These are phyloP conservation scores for Tetrahymena elliotti DNA, from an alignment of 73 alveolate species.

Conservation along the genomic window DNA sequence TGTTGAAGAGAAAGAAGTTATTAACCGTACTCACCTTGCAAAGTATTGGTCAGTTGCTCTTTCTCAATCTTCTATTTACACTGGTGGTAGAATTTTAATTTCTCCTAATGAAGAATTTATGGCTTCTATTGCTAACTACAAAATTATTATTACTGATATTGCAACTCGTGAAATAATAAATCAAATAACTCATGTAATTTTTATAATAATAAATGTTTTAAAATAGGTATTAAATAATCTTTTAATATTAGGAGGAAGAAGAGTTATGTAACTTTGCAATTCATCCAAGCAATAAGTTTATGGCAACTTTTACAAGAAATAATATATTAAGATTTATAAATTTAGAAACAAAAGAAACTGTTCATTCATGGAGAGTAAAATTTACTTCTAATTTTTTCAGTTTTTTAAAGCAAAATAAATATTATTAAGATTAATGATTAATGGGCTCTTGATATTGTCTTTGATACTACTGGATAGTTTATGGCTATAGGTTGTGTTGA, in stretches of 20 bases:
- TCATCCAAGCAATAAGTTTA: slow-evolving; percentile 15
- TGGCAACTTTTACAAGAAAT: slow-evolving; percentile 39
- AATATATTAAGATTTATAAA: slow-evolving; percentile 26
- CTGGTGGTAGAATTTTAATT: background rate
- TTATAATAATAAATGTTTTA: background rate
- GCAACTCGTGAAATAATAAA: background rate
- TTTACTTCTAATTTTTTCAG: background rate
- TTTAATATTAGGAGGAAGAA: slow-evolving; percentile 10
- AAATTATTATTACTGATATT: background rate
- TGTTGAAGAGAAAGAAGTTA: background rate
- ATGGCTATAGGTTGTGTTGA: background rate
- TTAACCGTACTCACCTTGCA: background rate
- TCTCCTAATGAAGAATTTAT: background rate
- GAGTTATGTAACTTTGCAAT: slow-evolving; percentile 27
- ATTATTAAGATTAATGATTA: slow-evolving; percentile 7
- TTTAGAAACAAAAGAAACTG: slow-evolving; percentile 16
- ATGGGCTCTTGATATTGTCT: slow-evolving; percentile 26
- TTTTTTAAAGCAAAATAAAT: background rate
- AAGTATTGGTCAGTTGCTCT: background rate
- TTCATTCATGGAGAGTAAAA: slow-evolving; percentile 21
- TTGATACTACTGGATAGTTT: background rate
- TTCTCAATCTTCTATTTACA: background rate
- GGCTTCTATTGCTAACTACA: background rate
- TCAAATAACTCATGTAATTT: background rate
- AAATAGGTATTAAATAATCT: too few species aligned